phyloP scores from a whole-genome alignment of 2,329 filamentous ascomycete species.

The Aureobasidium subglaciale region DNA sequence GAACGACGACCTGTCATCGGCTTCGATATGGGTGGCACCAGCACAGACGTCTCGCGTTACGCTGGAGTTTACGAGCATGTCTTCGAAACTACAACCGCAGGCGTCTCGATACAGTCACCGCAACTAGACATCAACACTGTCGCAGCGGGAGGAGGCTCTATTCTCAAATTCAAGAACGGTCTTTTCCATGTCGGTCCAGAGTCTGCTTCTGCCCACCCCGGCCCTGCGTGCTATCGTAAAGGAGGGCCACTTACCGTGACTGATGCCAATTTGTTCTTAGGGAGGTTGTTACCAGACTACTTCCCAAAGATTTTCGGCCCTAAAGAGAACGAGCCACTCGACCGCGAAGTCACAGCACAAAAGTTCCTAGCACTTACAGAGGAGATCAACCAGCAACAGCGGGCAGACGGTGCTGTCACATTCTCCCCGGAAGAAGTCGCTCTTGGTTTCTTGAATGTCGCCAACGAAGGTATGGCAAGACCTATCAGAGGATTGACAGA shows the following conservation, averaged over 20 bases:
- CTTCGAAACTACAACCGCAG: conserved; percentile 29
- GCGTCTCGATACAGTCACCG: conserved; percentile 25
- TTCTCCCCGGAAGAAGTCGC: conserved; percentile 27
- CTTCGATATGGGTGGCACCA: conserved; percentile 26
- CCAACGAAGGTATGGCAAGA: conserved; percentile 27
- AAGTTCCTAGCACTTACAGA: conserved; percentile 38
- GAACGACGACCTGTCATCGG: conserved; percentile 52
- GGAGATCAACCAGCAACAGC: conserved; percentile 35
- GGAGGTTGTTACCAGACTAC: conserved; percentile 25
- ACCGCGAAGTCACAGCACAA: conserved; percentile 34
- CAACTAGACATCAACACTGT: conserved; percentile 30
- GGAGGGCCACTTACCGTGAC: conserved; percentile 31
- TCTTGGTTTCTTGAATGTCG: conserved; percentile 24
- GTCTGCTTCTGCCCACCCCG: conserved; percentile 32
- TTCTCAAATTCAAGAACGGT: conserved; percentile 26
- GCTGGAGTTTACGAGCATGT: conserved; percentile 27
- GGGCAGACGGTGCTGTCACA: conserved; percentile 40
- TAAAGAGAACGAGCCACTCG: conserved; percentile 30
- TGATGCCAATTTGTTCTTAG: conserved; percentile 30
- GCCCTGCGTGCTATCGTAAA: conserved; percentile 30
- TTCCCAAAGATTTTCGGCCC: conserved; percentile 31
- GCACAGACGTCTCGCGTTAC: conserved; percentile 29
- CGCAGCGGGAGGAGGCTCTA: conserved; percentile 43
- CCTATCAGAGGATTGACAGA: conserved; percentile 27
- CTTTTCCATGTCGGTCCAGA: conserved; percentile 23